A percentile compares a stretch with the other conserved stretches of the same genome.
phyloP scores from a whole-genome alignment of 2,329 filamentous ascomycete species.

The Xenoacremonium recifei region DNA sequence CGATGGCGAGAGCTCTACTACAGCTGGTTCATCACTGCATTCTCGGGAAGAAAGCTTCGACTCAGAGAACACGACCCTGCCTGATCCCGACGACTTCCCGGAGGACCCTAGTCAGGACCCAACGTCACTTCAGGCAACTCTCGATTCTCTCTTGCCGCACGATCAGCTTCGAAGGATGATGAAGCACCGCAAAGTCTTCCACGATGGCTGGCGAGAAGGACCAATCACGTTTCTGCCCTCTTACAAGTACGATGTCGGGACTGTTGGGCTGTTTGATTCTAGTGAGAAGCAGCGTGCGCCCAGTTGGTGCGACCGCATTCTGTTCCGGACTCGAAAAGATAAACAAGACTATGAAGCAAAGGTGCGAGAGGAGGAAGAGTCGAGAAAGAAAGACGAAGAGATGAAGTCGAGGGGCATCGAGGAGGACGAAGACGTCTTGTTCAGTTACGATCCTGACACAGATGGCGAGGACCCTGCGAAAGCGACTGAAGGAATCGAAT shows the following conservation, averaged over 20 bases:
- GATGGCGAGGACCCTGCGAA: constrained; percentile 53
- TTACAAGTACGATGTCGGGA: constrained; percentile 98
- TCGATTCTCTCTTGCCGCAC: constrained; percentile 83
- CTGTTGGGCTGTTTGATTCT: constrained; percentile 86
- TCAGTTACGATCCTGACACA: constrained; percentile 84
- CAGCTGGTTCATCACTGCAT: constrained; percentile 31
- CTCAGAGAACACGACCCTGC: constrained; percentile 41
- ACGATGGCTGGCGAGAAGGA: constrained; percentile 91
- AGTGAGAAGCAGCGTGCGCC: constrained; percentile 91
- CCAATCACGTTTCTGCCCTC: constrained; percentile 86
- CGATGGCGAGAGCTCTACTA: constrained; percentile 48
- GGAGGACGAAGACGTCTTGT: constrained; percentile 80
- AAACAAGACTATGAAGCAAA: constrained; percentile 64
- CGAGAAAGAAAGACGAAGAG: constrained; percentile 74
- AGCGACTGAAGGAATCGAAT: constrained; percentile 40
- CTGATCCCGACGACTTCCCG: constrained; percentile 64
- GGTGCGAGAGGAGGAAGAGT: constrained; percentile 61
- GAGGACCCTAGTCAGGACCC: constrained; percentile 75
- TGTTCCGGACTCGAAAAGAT: constrained; percentile 77
- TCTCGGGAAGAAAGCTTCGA: constrained; percentile 37
- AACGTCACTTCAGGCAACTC: constrained; percentile 80
- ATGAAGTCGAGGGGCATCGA: constrained; percentile 80
- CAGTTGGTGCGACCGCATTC: constrained; percentile 94
- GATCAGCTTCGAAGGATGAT: constrained; percentile 82
- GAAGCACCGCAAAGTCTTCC: constrained; percentile 72